Conservation (phyloP, 192 early-diverging fungal genomes). For the Cladochytrium replicatum region DNA sequence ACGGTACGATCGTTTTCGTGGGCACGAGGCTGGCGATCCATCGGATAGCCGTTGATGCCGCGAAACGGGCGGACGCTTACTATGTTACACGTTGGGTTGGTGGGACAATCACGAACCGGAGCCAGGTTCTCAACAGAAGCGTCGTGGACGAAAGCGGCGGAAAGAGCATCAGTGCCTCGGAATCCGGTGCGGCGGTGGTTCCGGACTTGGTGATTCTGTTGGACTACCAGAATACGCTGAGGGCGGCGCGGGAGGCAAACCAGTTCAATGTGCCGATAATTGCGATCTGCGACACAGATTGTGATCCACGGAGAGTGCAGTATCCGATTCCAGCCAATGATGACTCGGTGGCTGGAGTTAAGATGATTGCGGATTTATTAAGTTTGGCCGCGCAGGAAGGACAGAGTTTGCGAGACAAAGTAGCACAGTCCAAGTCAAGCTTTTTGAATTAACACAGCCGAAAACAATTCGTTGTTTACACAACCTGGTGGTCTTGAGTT, state of each 20-base stretch:
- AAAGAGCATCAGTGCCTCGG: background rate
- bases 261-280: conserved; percentile 75
- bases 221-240: conserved; percentile 70
- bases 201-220: conserved; percentile 79
- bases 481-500: no score
- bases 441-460: no score
- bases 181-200: conserved; percentile 9
- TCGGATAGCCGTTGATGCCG: conserved; percentile 63
- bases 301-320: conserved; percentile 69
- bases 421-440: no score
- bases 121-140: conserved; percentile 52
- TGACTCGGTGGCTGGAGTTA: conserved; percentile 67
- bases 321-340: conserved; percentile 95
- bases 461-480: no score
- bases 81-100: conserved; percentile 78
- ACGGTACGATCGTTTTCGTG: conserved; percentile 78
- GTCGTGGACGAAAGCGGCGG: background rate
- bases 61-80: conserved; percentile 61
- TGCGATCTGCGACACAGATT: conserved; percentile 86
- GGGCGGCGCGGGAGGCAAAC: conserved; percentile 72
- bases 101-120: conserved; percentile 79
- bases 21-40: conserved; percentile 65
- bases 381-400: conserved; percentile 63
- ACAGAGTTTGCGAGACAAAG: no score
- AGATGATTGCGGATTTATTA: conserved; percentile 72